Evolutionary conservation across 208 protist genomes (phyloP).

Genomic region (Acanthamoeba triangularis): DNA sequence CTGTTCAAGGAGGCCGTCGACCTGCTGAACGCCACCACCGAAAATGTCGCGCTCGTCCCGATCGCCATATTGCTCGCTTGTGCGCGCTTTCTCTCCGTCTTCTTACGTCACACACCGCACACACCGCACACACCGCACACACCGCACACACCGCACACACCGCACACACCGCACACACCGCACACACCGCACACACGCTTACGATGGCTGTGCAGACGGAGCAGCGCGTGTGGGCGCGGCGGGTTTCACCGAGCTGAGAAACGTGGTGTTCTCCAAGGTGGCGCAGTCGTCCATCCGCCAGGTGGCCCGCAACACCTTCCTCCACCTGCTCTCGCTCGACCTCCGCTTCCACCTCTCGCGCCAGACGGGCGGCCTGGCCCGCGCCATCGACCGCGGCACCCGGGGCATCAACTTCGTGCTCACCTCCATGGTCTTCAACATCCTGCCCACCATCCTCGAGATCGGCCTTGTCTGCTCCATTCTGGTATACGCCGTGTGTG

Average conservation of each 20-base stretch:
- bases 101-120: neutral
- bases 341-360: conserved; percentile 88
- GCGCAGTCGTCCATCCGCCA: conserved; percentile 86
- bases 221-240: conserved; percentile 80
- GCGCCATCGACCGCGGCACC: conserved; percentile 90
- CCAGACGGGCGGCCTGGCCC: conserved; percentile 86
- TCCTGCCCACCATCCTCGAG: conserved; percentile 90
- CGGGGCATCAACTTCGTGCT: conserved; percentile 87
- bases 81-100: neutral
- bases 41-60: conserved; percentile 18
- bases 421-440: conserved; percentile 90
- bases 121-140: too few relatives aligned
- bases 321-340: conserved; percentile 89
- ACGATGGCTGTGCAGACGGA: conserved; percentile 78
- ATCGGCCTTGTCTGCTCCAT: conserved; percentile 88
- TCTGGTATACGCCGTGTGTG: conserved; percentile 74
- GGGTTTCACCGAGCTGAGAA: conserved; percentile 87
- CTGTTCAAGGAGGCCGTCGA: conserved; percentile 89
- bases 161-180: too few relatives aligned
- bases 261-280: conserved; percentile 87
- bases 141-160: too few relatives aligned
- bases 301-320: conserved; percentile 73
- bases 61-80: conserved; percentile 76
- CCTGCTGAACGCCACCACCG: conserved; percentile 48
- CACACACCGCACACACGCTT: too few relatives aligned